Percentiles rank a stretch among this genome's conserved stretches.
Conservation (phyloP, 176 grass and related monocot species). For the Raddia guianensis region DNA sequence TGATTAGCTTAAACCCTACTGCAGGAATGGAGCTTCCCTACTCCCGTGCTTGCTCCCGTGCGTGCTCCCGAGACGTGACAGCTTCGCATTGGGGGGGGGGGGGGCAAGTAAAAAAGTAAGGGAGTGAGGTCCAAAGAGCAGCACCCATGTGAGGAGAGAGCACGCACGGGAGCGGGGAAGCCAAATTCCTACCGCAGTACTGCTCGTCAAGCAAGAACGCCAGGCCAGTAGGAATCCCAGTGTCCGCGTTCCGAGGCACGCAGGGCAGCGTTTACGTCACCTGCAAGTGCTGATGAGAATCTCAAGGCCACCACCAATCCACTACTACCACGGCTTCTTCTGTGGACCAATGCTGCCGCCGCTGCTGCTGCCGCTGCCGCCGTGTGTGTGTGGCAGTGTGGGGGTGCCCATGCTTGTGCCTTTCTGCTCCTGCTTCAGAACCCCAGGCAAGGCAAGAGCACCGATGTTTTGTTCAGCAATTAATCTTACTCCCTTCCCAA, state of each 20-base stretch:
- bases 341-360: slow-evolving; percentile 27
- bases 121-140: too few relatives aligned
- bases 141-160: too few relatives aligned
- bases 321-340: not conserved
- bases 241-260: not conserved
- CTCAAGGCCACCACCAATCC: slow-evolving; percentile 16
- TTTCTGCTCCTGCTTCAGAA: slow-evolving; percentile 41
- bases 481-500: slow-evolving; percentile 29
- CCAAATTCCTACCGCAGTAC: not conserved
- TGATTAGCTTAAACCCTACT: not conserved
- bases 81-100: too few relatives aligned
- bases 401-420: slow-evolving; percentile 25
- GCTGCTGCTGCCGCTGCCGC: slow-evolving; percentile 7
- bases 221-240: slow-evolving; percentile 1
- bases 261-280: slow-evolving; percentile 47
- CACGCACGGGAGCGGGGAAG: too few relatives aligned
- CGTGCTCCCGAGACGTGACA: too few relatives aligned
- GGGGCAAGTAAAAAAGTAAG: too few relatives aligned
- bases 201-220: too few relatives aligned
- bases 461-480: slow-evolving; percentile 18
- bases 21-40: too few relatives aligned
- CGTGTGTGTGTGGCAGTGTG: not conserved
- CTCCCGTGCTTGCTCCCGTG: too few relatives aligned
- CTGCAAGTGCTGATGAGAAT: slow-evolving; percentile 22
- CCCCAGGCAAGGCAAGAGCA: slow-evolving; percentile 34